These are phyloP conservation scores for Xylariales sp. DNA, from an alignment of 2,329 filamentous ascomycete genomes.

Conservation along the genomic window DNA sequence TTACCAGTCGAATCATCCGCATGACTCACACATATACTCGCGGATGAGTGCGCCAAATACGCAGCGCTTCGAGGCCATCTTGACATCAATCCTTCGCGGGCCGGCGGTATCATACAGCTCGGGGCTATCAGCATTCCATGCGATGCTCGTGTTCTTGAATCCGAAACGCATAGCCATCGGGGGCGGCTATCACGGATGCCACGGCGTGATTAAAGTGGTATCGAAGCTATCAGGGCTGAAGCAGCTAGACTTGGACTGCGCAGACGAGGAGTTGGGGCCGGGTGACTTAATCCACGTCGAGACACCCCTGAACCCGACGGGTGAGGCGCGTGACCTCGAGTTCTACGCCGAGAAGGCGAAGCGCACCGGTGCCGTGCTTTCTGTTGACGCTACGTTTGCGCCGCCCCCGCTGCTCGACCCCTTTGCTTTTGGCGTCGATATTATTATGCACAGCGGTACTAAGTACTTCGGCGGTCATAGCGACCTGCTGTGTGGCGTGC, in stretches of 20 bases:
- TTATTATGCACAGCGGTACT: conserved; percentile 91
- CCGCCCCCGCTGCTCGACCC: conserved; percentile 91
- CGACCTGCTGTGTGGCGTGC: conserved; percentile 89
- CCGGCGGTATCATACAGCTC: conserved; percentile 82
- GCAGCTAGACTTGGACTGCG: conserved; percentile 77
- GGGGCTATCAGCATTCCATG: conserved; percentile 89
- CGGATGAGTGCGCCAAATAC: conserved; percentile 82
- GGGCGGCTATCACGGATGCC: conserved; percentile 92
- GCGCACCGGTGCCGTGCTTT: conserved; percentile 76
- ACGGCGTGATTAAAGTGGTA: conserved; percentile 82
- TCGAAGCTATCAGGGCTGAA: conserved; percentile 79
- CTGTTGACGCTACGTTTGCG: conserved; percentile 91
- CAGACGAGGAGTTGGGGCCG: conserved; percentile 71
- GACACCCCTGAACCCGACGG: conserved; percentile 92
- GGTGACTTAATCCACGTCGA: conserved; percentile 93
- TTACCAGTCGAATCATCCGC: conserved; percentile 59
- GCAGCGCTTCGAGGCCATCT: conserved; percentile 85
- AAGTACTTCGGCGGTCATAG: conserved; percentile 98
- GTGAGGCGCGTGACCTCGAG: conserved; percentile 79
- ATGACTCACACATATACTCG: conserved; percentile 83
- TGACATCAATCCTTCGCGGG: conserved; percentile 77
- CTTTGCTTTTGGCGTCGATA: conserved; percentile 82
- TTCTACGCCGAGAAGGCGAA: conserved; percentile 79
- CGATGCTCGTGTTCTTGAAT: conserved; percentile 83
- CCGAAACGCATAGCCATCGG: conserved; percentile 85